phyloP scores from a whole-genome alignment of 2,329 filamentous ascomycete species.

The Trichoderma lentiforme region DNA sequence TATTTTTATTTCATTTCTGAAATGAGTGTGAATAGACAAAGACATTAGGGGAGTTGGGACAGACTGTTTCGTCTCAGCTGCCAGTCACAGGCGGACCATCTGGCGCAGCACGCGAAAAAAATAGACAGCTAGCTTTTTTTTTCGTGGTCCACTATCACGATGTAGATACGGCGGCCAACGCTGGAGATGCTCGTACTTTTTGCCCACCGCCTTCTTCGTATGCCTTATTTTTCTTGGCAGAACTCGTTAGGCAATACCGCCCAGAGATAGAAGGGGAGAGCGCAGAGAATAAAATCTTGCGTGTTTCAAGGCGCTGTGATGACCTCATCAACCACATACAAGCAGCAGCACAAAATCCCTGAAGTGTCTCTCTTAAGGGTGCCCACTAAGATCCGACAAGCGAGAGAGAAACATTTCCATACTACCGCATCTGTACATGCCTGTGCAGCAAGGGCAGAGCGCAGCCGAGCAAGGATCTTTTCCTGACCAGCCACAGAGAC shows the following conservation, averaged over 20 bases:
- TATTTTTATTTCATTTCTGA: not conserved
- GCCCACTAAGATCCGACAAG: not conserved
- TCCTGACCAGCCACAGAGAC: slow-evolving; percentile 1
- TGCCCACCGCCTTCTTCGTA: not conserved
- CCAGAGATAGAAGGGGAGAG: not conserved
- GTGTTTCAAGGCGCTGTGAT: not conserved
- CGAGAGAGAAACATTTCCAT: slow-evolving; percentile 5
- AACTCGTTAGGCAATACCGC: not conserved
- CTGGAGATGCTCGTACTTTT: not conserved
- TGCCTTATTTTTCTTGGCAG: not conserved
- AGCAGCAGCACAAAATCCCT: not conserved
- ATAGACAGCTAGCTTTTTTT: not conserved
- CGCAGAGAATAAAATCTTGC: not conserved
- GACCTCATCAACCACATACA: not conserved
- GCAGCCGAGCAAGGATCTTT: not conserved
- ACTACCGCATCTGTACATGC: not conserved
- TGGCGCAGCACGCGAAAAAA: not conserved
- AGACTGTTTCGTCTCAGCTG: not conserved
- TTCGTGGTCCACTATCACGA: not conserved
- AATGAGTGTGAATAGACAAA: not conserved
- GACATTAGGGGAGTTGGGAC: not conserved
- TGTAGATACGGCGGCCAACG: not conserved
- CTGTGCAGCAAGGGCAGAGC: slow-evolving; percentile 5
- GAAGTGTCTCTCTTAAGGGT: not conserved
- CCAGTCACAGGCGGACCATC: not conserved